phyloP scores from a whole-genome alignment of 176 grass and related monocot species.

The Aegilops sharonensis region DNA sequence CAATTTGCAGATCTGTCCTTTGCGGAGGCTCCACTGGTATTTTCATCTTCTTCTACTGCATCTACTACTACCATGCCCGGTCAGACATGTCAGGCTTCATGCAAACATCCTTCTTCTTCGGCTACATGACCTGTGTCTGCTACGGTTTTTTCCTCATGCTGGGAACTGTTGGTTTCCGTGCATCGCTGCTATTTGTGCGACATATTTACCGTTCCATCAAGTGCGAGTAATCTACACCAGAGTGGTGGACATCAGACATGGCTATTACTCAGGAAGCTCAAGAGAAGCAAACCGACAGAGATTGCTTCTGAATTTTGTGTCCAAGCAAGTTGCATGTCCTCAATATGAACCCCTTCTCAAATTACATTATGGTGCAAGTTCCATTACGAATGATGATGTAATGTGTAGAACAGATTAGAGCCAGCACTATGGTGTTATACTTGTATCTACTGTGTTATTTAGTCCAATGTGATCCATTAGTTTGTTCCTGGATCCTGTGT shows the following conservation, averaged over 20 bases:
- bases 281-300: background rate
- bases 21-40: constrained; percentile 90
- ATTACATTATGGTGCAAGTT: background rate
- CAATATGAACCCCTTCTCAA: background rate
- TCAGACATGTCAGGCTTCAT: constrained; percentile 98
- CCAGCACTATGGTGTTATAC: background rate
- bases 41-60: constrained; percentile 92
- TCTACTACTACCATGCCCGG: constrained; percentile 91
- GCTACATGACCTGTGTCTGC: constrained; percentile 97
- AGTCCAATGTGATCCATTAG: background rate
- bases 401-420: constrained; percentile 23
- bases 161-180: constrained; percentile 80
- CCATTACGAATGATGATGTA: background rate
- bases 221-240: constrained; percentile 55
- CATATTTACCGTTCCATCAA: constrained; percentile 95
- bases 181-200: constrained; percentile 74
- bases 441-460: constrained; percentile 11
- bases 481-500: background rate
- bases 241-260: background rate
- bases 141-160: constrained; percentile 97
- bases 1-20: constrained; percentile 64
- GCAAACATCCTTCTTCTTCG: constrained; percentile 97
- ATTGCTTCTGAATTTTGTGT: constrained; percentile 19
- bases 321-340: constrained; percentile 4
- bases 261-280: background rate